These are phyloP conservation scores for Mortierella sp. DNA, from an alignment of 371 early-diverging fungal species.

Conservation along the genomic window DNA sequence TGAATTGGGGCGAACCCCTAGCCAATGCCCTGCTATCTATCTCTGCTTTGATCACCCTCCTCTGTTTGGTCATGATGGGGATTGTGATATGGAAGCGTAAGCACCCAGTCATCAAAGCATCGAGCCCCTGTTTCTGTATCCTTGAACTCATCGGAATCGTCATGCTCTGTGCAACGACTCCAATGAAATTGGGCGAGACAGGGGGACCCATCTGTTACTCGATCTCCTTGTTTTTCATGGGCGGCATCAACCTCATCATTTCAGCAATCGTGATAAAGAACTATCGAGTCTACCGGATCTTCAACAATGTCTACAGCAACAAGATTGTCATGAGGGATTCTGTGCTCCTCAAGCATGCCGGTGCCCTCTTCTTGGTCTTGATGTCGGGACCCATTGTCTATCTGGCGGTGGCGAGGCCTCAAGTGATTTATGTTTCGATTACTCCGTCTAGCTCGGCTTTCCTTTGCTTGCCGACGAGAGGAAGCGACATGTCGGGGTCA, in stretches of 20 bases:
- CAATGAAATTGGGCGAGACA: neutral
- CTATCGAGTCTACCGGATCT: constrained; percentile 13
- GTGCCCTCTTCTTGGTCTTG: neutral
- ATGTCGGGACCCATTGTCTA: neutral
- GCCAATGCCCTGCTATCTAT: neutral
- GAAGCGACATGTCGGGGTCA: neutral
- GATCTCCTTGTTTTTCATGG: neutral
- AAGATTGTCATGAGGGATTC: neutral
- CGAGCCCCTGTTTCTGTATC: constrained; percentile 14
- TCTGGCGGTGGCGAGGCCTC: neutral
- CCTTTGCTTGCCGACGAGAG: neutral
- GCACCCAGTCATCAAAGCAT: constrained; percentile 20
- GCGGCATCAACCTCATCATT: constrained; percentile 10
- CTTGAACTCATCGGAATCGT: constrained; percentile 22
- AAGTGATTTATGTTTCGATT: neutral
- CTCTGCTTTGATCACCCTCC: neutral
- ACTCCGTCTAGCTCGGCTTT: neutral
- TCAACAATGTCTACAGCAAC: constrained; percentile 21
- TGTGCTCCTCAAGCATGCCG: constrained; percentile 15
- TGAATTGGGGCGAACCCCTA: constrained; percentile 7
- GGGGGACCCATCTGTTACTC: neutral
- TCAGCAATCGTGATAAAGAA: constrained; percentile 22
- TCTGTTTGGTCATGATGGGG: neutral
- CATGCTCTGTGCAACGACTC: neutral
- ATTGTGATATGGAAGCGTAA: constrained; percentile 17